Evolutionary conservation across 2,329 filamentous ascomycete species (phyloP).

Genomic region (Curvularia spicifera): DNA sequence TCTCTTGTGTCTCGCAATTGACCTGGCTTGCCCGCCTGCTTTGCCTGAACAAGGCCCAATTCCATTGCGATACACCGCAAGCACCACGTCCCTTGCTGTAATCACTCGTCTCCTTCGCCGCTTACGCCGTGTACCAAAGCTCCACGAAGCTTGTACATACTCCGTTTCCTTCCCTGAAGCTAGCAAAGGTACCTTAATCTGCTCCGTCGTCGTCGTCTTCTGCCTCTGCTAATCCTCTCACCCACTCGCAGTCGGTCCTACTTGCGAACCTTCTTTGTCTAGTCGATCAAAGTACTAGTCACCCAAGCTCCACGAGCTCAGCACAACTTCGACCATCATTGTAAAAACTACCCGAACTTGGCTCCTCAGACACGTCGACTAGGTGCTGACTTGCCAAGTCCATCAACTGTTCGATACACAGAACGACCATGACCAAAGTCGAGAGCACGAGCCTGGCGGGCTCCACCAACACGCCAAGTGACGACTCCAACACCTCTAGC

Average conservation of each 20-base stretch:
- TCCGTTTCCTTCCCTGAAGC: conserved; percentile 7
- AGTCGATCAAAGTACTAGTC: conserved; percentile 24
- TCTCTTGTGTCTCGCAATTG: conserved; percentile 25
- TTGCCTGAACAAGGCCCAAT: conserved; percentile 14
- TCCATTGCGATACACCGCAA: neutral
- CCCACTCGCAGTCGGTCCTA: conserved; percentile 28
- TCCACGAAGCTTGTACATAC: conserved; percentile 12
- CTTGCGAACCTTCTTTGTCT: conserved; percentile 33
- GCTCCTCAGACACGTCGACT: conserved; percentile 5
- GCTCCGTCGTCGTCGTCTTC: conserved; percentile 6
- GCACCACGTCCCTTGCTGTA: neutral
- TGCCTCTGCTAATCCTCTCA: conserved; percentile 33
- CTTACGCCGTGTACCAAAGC: conserved; percentile 9
- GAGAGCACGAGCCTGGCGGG: conserved; percentile 38
- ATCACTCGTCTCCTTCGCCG: neutral
- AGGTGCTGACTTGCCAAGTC: conserved; percentile 4
- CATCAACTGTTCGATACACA: conserved; percentile 11
- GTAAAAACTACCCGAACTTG: conserved; percentile 9
- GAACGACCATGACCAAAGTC: conserved; percentile 32
- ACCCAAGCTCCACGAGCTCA: conserved; percentile 24
- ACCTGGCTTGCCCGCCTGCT: conserved; percentile 3
- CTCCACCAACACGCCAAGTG: conserved; percentile 36
- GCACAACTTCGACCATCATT: conserved; percentile 13
- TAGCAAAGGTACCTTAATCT: conserved; percentile 27
- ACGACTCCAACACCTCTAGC: conserved; percentile 35